phyloP scores from a whole-genome alignment of 768 basidiomycete genomes.

The Hirschioporus abietinus region DNA sequence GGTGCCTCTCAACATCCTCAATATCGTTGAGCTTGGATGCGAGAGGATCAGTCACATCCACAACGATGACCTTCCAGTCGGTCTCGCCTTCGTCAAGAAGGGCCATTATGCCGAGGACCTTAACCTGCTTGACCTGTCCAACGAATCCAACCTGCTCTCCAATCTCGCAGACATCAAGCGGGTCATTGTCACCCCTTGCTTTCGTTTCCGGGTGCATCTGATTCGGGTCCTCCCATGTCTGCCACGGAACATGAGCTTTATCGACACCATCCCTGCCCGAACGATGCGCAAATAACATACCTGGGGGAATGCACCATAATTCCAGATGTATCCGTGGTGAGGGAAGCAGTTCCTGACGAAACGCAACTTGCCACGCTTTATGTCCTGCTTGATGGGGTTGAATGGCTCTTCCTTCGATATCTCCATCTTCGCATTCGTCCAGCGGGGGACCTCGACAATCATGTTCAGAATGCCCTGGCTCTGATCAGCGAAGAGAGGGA shows the following conservation, averaged over 20 bases:
- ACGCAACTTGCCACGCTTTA: conserved; percentile 93
- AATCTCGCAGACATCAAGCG: conserved; percentile 99
- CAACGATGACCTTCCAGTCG: conserved; percentile 99
- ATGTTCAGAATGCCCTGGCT: conserved; percentile 96
- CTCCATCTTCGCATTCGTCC: conserved; percentile 99
- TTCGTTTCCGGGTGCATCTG: conserved; percentile 92
- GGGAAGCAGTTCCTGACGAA: conserved; percentile 99
- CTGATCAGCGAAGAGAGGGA: conserved; percentile 96
- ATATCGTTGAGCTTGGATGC: conserved; percentile 97
- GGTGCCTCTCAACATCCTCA: conserved; percentile 97
- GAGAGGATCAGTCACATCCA: conserved; percentile 92
- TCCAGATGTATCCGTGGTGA: conserved; percentile 99
- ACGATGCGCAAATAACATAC: conserved; percentile 34
- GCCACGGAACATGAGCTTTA: conserved; percentile 11
- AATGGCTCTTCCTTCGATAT: conserved; percentile 97
- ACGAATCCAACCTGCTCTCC: conserved; percentile 97
- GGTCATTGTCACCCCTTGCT: conserved; percentile 98
- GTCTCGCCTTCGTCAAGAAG: conserved; percentile 99
- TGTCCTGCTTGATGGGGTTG: conserved; percentile 99
- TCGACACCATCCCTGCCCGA: background rate
- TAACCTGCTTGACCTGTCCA: conserved; percentile 99
- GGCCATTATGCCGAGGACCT: conserved; percentile 99
- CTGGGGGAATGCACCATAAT: conserved; percentile 99
- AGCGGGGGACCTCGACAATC: conserved; percentile 96
- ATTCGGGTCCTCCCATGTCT: conserved; percentile 98